Base-by-base conservation (phyloP, 352 stramenopile species). In the Chrysophaeum taylorii region DNA sequence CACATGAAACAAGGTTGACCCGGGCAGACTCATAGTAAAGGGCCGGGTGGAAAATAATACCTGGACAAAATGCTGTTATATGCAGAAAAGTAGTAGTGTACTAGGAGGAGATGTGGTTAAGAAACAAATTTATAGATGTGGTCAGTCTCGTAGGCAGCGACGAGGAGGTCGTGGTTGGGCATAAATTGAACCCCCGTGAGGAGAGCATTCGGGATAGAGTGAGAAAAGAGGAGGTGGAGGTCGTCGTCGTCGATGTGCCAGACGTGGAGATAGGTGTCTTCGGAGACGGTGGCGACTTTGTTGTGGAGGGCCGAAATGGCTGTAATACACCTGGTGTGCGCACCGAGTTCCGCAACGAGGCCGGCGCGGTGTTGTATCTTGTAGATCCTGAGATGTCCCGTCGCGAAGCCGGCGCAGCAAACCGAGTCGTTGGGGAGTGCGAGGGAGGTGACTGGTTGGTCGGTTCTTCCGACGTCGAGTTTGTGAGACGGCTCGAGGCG, bases 131-230 rank as follows among this genome's bases (percentile, higher is more conserved):
- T n/a, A n/a, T n/a, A n/a, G n/a, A n/a, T n/a, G n/a, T n/a, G n/a
- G n/a, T n/a, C n/a, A n/a, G n/a, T n/a, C n/a, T n/a, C n/a, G n/a
- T n/a, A n/a, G n/a, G n/a, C n/a, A n/a, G n/a, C n/a, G n/a, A n/a
- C n/a, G n/a, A n/a, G n/a, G n/a, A n/a, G n/a, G n/a, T n/a, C n/a
- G n/a, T n/a, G n/a, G n/a, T n/a, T n/a, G n/a, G n/a, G n/a, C n/a
- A 66, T 2, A 25, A 66, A 66, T 18, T 41, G 33, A 23, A 66
- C 57, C 33, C 57, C 57, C 33, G 57, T 66, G 33, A 66, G 57
- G 1, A 66, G 4, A 12, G 57, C 31, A 25, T 66, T 36, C 33
- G 14, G 16, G 9, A 66, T 36, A 7, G 23, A 9, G 1, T 41
- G 4, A 2, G 57, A 42, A n/a, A 33, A 45, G 57, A 9, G 12